phyloP scores from a whole-genome alignment of 1,284 basidiomycete species.

The Salmacisia buchloeana region DNA sequence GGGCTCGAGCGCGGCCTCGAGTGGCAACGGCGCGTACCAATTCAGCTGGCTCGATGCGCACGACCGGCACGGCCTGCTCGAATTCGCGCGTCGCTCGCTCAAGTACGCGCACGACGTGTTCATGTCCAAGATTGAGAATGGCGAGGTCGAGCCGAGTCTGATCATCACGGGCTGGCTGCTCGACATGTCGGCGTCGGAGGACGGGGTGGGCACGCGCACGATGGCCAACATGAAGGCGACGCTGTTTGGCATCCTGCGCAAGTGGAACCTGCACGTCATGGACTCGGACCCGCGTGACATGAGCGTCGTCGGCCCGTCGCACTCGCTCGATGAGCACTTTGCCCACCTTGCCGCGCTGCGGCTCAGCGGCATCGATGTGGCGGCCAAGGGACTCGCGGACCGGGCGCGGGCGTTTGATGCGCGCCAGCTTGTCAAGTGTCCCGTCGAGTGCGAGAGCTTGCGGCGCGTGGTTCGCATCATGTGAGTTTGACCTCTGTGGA shows the following conservation, averaged over 20 bases:
- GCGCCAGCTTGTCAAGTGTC: conserved; percentile 9
- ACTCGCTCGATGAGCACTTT: not conserved
- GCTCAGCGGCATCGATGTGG: not conserved
- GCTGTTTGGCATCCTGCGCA: conserved; percentile 27
- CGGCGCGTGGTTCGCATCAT: conserved; percentile 11
- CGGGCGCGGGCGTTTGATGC: not conserved
- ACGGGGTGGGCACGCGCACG: conserved; percentile 25
- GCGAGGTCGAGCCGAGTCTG: conserved; percentile 31
- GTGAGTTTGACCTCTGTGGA: not conserved
- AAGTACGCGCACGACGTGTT: conserved; percentile 30
- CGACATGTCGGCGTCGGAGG: conserved; percentile 34
- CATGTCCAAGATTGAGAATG: conserved; percentile 28
- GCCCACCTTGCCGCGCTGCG: not conserved
- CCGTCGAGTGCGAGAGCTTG: conserved; percentile 9
- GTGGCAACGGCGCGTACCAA: conserved; percentile 29
- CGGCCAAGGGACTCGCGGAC: not conserved
- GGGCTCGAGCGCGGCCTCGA: not conserved
- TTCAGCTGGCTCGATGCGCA: conserved; percentile 25
- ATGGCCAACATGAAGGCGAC: conserved; percentile 26
- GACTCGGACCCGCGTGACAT: conserved; percentile 13
- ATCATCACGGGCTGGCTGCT: conserved; percentile 28
- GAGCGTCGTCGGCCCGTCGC: not conserved
- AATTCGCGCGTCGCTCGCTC: conserved; percentile 35
- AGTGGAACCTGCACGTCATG: conserved; percentile 32
- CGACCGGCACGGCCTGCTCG: conserved; percentile 21